phyloP scores from a whole-genome alignment of 1,139 yeast genomes.

The Ogataea hybrid region DNA sequence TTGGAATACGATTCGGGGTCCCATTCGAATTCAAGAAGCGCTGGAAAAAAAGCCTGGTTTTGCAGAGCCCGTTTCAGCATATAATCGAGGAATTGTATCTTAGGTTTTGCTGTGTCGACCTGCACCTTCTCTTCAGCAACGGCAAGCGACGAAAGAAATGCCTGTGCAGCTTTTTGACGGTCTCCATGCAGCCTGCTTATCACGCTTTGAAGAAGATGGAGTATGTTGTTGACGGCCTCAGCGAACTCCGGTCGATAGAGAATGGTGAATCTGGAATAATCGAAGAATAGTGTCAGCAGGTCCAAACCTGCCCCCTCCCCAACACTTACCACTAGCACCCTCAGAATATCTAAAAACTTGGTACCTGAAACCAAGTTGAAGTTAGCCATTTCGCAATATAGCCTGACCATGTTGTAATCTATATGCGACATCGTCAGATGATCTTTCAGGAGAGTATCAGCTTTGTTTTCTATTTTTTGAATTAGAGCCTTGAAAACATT shows the following conservation, averaged over 20 bases:
- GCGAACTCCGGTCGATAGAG: slow-evolving; percentile 60
- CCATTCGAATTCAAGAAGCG: neutral
- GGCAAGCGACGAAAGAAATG: slow-evolving; percentile 56
- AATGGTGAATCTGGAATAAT: slow-evolving; percentile 69
- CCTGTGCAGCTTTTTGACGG: slow-evolving; percentile 59
- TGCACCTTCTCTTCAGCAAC: slow-evolving; percentile 45
- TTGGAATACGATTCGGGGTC: neutral
- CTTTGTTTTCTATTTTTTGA: slow-evolving; percentile 51
- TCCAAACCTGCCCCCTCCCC: slow-evolving; percentile 58
- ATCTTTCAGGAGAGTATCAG: slow-evolving; percentile 65
- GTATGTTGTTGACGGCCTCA: slow-evolving; percentile 61
- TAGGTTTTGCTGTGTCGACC: neutral
- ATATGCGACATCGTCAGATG: slow-evolving; percentile 49
- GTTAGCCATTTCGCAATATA: slow-evolving; percentile 73
- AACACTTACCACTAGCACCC: slow-evolving; percentile 52
- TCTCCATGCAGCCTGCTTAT: slow-evolving; percentile 38
- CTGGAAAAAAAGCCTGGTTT: neutral
- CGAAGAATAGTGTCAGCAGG: slow-evolving; percentile 63
- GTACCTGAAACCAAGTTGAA: slow-evolving; percentile 73
- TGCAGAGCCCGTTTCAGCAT: neutral
- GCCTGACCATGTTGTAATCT: slow-evolving; percentile 56
- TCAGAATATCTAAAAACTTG: slow-evolving; percentile 68
- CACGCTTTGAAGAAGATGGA: slow-evolving; percentile 52
- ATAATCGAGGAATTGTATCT: neutral
- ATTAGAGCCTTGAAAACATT: slow-evolving; percentile 49